Conservation (phyloP, 2,329 filamentous ascomycete genomes). For the Tympanopsis confertula region DNA sequence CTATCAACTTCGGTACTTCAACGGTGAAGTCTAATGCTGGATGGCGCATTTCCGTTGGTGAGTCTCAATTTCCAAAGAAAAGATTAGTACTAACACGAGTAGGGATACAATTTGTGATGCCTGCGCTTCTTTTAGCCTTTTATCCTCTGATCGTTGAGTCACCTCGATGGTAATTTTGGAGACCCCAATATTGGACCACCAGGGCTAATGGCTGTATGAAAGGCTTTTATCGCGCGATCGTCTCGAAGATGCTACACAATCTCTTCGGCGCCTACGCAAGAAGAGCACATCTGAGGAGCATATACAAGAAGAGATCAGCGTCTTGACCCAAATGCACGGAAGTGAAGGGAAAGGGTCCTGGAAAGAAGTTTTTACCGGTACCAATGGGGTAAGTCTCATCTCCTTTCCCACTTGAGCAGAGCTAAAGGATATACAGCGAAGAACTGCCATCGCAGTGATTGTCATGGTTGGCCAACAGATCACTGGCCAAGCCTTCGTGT, state of each 20-base stretch:
- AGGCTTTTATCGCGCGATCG: slow-evolving; percentile 1
- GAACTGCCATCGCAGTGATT: slow-evolving; percentile 11
- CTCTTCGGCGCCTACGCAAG: neutral
- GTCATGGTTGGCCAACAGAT: slow-evolving; percentile 19
- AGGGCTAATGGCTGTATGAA: too few relatives aligned
- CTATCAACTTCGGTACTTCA: slow-evolving; percentile 13
- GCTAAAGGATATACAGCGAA: too few relatives aligned
- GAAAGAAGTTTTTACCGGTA: neutral
- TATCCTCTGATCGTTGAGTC: slow-evolving; percentile 1
- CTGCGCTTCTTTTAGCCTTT: neutral
- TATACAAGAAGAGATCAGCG: neutral
- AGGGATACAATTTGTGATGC: slow-evolving; percentile 1
- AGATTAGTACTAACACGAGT: neutral
- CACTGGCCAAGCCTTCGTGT: slow-evolving; percentile 16
- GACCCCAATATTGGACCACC: too few relatives aligned
- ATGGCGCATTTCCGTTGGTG: slow-evolving; percentile 13
- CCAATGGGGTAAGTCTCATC: slow-evolving; percentile 6
- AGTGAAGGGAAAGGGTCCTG: neutral
- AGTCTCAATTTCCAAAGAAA: neutral
- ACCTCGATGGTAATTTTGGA: too few relatives aligned
- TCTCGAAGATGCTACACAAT: neutral
- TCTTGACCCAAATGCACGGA: neutral
- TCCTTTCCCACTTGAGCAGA: too few relatives aligned
- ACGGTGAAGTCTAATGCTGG: slow-evolving; percentile 8
- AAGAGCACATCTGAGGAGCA: neutral